Evolutionary conservation across 2,329 filamentous ascomycete genomes (phyloP), one percentile per base, ranked within the genome.

Genomic region (Aspergillus persii): DNA sequence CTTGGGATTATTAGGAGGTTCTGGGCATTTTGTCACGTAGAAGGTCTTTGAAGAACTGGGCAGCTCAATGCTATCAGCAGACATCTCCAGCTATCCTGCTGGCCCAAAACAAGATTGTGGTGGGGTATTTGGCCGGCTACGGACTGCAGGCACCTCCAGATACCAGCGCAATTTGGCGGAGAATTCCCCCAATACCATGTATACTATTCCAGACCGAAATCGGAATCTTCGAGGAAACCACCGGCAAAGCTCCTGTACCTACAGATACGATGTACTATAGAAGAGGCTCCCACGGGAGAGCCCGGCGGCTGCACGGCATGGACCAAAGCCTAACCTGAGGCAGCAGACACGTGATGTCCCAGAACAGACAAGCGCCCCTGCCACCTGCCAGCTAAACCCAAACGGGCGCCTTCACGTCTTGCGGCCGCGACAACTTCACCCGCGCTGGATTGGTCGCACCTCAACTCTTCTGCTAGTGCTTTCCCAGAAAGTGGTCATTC

Each of bases 401-500:
- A 41, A 41, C 12, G 12, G 15, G 36, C 18, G 9, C 44, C 26
- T 47, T 47, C 26, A 47, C 44, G 36, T 47, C 44, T 23, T 23
- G 9, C n/a, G 15, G n/a, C 18, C 44, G 44, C 44, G 48, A 33
- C 50, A 48, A 31, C 39, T 44, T 48, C 44, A 9, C 26, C n/a
- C 41, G 30, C 41, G 30, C 41, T 33, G 30, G 15, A 31, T 27
- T 31, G 36, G 44, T 23, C 26, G 41, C 39, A 33, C 9, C 48
- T 39, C 47, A 39, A 50, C 39, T 44, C 55, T 41, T 23, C 51
- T 18, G 27, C 26, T 18, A 46, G 30, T 18, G 39, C 58, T 47
- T 27, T 47, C 54, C 54, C 60, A 63, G 61, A 62, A 58, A n/a
- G 64, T 47, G 23, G 30, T 44, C 44, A 48, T 52, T 52, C 41